phyloP scores from a whole-genome alignment of 495 filamentous ascomycete species.

The Hypoxylon subgilvum region DNA sequence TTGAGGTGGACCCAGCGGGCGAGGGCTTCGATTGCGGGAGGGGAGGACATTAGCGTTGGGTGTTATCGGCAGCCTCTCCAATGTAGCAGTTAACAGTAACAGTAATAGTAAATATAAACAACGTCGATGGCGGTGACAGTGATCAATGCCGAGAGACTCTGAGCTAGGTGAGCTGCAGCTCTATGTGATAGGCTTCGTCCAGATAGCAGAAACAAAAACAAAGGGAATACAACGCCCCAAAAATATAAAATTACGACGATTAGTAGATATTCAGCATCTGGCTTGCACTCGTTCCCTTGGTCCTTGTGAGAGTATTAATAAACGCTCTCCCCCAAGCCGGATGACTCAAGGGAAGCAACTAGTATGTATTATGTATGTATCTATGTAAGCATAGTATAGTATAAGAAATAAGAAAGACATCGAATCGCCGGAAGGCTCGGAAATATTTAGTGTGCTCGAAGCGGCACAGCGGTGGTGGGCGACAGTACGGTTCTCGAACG shows the following conservation, averaged over 20 bases:
- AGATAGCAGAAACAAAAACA: slow-evolving; percentile 4
- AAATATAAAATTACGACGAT: no score
- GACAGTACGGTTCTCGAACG: background rate
- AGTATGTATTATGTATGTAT: no score
- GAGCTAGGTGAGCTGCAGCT: slow-evolving; percentile 11
- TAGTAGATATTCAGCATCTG: no score
- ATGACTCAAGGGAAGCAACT: no score
- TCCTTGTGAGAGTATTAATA: slow-evolving; percentile 26
- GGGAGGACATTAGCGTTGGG: slow-evolving; percentile 15
- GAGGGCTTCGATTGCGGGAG: slow-evolving; percentile 22
- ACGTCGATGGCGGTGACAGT: background rate
- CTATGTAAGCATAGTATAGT: background rate
- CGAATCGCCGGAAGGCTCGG: slow-evolving; percentile 30
- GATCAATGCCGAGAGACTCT: slow-evolving; percentile 9
- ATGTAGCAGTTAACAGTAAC: no score
- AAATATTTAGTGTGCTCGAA: background rate
- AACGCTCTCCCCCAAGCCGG: background rate
- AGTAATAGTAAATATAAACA: background rate
- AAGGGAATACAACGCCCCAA: background rate
- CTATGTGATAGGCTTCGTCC: background rate
- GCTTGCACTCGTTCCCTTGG: slow-evolving; percentile 17
- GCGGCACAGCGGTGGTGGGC: slow-evolving; percentile 9
- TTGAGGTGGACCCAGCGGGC: slow-evolving; percentile 51
- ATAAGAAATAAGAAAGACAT: no score
- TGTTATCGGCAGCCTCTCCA: no score